These are phyloP conservation scores for Aphanoascus verrucosus DNA, from an alignment of 2,329 filamentous ascomycete species.

Conservation along the genomic window DNA sequence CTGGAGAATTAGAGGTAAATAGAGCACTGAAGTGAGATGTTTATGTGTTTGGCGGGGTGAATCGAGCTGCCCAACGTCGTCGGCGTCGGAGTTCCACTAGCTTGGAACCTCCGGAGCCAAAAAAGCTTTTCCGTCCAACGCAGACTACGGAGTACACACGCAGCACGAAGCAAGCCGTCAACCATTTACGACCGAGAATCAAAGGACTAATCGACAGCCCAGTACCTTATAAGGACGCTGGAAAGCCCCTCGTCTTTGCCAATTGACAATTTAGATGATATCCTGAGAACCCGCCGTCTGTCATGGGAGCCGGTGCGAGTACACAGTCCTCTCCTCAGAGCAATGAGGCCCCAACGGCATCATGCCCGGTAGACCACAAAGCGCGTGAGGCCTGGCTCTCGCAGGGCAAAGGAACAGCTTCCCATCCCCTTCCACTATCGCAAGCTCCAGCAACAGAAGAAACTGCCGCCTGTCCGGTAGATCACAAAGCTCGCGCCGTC, in stretches of 20 bases:
- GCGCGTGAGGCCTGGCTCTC: constrained; percentile 78
- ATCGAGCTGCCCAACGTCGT: not conserved
- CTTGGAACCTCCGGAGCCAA: not conserved
- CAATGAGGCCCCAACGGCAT: constrained; percentile 26
- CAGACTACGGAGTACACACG: not conserved
- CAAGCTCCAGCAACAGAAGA: not conserved
- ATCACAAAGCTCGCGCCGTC: constrained; percentile 74
- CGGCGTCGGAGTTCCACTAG: not conserved
- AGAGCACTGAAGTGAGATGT: not conserved
- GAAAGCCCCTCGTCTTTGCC: not conserved
- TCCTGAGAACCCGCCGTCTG: constrained; percentile 14
- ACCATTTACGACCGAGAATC: too few relatives aligned
- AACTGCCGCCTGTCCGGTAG: constrained; percentile 63
- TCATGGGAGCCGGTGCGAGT: constrained; percentile 32
- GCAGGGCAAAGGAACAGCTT: constrained; percentile 43
- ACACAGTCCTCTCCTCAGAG: constrained; percentile 22
- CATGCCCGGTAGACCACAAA: constrained; percentile 83
- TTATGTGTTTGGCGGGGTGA: not conserved
- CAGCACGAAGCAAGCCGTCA: not conserved
- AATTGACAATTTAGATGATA: constrained; percentile 12
- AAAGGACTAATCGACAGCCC: too few relatives aligned
- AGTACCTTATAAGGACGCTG: too few relatives aligned
- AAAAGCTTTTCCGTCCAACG: not conserved
- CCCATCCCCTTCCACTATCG: constrained; percentile 24
- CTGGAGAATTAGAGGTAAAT: not conserved